Evolutionary conservation across 306 rosid species (phyloP).

Genomic region (Trichosanthes truncata): DNA sequence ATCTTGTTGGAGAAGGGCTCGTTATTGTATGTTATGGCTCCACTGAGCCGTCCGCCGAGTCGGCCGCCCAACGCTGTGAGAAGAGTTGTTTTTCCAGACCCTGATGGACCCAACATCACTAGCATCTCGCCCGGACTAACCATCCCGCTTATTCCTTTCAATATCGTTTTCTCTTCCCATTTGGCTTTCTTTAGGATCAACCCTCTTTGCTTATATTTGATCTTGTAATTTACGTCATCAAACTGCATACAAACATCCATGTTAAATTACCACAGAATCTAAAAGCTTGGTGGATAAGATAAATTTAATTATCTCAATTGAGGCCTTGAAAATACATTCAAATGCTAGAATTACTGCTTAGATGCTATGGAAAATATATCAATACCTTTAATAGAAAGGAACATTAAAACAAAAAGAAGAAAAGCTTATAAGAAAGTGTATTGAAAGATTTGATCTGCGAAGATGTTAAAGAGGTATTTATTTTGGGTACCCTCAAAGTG

Average conservation of each 20-base stretch:
- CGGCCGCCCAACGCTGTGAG: conserved; percentile 60
- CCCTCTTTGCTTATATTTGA: conserved; percentile 23
- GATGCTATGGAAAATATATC: too few species aligned
- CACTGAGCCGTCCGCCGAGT: conserved; percentile 30
- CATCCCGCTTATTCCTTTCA: conserved; percentile 45
- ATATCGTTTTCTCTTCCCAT: conserved; percentile 31
- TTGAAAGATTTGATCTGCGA: not conserved
- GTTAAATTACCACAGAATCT: not conserved
- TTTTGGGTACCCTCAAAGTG: conserved; percentile 34
- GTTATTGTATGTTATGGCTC: conserved; percentile 33
- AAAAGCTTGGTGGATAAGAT: too few species aligned
- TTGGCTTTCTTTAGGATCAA: conserved; percentile 10
- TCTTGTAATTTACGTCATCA: conserved; percentile 41
- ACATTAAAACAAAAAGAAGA: too few species aligned
- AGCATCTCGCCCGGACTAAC: conserved; percentile 58
- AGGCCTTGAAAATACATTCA: too few species aligned
- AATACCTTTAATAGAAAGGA: too few species aligned
- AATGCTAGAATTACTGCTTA: too few species aligned
- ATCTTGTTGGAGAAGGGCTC: conserved; percentile 35
- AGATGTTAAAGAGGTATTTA: not conserved
- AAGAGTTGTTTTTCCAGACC: conserved; percentile 85
- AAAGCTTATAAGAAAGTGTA: too few species aligned
- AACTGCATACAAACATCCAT: conserved; percentile 27
- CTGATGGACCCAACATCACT: conserved; percentile 80
- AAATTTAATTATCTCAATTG: too few species aligned